Evolutionary conservation across 768 basidiomycete genomes (phyloP), one percentile per base, ranked within the genome.

Genomic region (Piloderma croceum): DNA sequence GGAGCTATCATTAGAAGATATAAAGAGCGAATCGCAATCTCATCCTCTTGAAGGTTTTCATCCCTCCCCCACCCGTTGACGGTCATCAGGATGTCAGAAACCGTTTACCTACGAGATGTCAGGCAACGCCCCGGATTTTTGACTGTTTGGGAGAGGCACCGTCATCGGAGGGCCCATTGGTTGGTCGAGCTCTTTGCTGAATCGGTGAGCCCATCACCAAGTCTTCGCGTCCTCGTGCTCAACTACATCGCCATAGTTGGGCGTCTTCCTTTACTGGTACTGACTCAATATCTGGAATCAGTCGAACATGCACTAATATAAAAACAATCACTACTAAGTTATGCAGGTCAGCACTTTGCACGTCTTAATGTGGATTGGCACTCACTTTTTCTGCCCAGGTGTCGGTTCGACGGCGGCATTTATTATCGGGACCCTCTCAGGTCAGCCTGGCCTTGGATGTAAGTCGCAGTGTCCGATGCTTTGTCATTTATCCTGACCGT

Each of bases 251-350:
- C 38, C 24, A 13, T 44, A 81, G 79, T 38, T 77, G 25, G 81
- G 80, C 10, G 77, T 75, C 12, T 81, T 80, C 55, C 59, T 83
- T 45, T 82, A 79, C n/a, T n/a, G n/a, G n/a, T n/a, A n/a, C n/a
- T n/a, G n/a, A n/a, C n/a, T n/a, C n/a, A n/a, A n/a, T n/a, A n/a
- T n/a, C n/a, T n/a, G n/a, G n/a, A n/a, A n/a, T n/a, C n/a, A n/a
- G n/a, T n/a, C n/a, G n/a, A n/a, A n/a, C n/a, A n/a, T n/a, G n/a
- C n/a, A n/a, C n/a, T n/a, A n/a, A n/a, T n/a, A n/a, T n/a, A n/a
- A n/a, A n/a, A n/a, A n/a, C n/a, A n/a, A n/a, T n/a, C n/a, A n/a
- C n/a, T n/a, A n/a, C n/a, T n/a, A n/a, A n/a, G n/a, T n/a, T n/a
- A n/a, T n/a, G n/a, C n/a, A n/a, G n/a, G n/a, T n/a, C n/a, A n/a